Evolutionary conservation across 345 rosid genomes (phyloP).

Genomic region (Cardamine occulta): DNA sequence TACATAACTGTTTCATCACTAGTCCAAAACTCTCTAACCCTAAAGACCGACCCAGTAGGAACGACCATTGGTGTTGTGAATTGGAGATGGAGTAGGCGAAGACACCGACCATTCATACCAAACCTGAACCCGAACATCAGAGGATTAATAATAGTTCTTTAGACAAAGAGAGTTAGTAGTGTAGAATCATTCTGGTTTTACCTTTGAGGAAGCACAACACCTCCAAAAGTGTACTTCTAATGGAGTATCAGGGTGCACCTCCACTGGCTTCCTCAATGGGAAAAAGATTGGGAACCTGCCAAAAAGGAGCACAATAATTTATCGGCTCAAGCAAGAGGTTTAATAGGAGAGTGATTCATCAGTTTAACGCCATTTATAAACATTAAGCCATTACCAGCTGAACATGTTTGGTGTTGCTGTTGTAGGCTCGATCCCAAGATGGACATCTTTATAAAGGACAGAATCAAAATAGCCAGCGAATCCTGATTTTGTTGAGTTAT

Average conservation of each 20-base stretch:
- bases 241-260: slow-evolving; percentile 58
- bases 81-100: slow-evolving; percentile 63
- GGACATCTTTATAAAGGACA: slow-evolving; percentile 86
- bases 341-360: background rate
- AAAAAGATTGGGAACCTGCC: slow-evolving; percentile 94
- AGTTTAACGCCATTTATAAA: background rate
- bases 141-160: slow-evolving; percentile 1
- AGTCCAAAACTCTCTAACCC: slow-evolving; percentile 24
- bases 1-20: slow-evolving; percentile 12
- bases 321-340: background rate
- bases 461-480: slow-evolving; percentile 98
- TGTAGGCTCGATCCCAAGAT: slow-evolving; percentile 95
- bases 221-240: slow-evolving; percentile 96
- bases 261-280: slow-evolving; percentile 82
- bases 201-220: slow-evolving; percentile 81
- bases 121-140: slow-evolving; percentile 53
- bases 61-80: slow-evolving; percentile 94
- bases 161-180: background rate
- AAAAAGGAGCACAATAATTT: background rate
- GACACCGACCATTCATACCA: slow-evolving; percentile 97
- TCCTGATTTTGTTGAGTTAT: slow-evolving; percentile 52
- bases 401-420: slow-evolving; percentile 97
- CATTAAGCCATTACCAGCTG: slow-evolving; percentile 73
- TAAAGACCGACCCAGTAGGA: slow-evolving; percentile 98
- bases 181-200: slow-evolving; percentile 30